Evolutionary conservation across 2,329 filamentous ascomycete species (phyloP).

Genomic region (Calonectria montana): DNA sequence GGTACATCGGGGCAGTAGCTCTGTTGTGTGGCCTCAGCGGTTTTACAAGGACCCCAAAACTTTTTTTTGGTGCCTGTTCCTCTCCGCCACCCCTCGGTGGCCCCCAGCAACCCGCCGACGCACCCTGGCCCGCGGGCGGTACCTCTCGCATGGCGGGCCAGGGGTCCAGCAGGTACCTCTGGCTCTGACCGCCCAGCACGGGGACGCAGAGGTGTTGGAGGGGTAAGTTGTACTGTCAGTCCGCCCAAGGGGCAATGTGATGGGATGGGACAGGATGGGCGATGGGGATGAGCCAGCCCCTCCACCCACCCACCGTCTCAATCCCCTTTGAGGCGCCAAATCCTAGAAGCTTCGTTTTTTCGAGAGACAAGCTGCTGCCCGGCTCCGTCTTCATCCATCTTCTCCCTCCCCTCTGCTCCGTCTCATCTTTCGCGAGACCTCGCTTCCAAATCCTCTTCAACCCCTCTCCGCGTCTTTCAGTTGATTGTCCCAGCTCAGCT

Average conservation of each 20-base stretch:
- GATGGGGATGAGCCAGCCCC: slow-evolving; percentile 24
- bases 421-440: slow-evolving; percentile 38
- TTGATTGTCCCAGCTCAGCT: slow-evolving; percentile 39
- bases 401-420: slow-evolving; percentile 24
- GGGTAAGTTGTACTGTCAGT: slow-evolving; percentile 5
- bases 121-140: neutral
- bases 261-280: slow-evolving; percentile 3
- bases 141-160: slow-evolving; percentile 8
- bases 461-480: slow-evolving; percentile 27
- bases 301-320: slow-evolving; percentile 38
- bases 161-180: slow-evolving; percentile 18
- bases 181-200: slow-evolving; percentile 16
- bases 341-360: slow-evolving; percentile 46
- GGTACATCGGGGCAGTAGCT: slow-evolving; percentile 29
- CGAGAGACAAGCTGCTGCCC: slow-evolving; percentile 39
- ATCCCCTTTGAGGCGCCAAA: slow-evolving; percentile 40
- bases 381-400: slow-evolving; percentile 34
- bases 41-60: slow-evolving; percentile 30
- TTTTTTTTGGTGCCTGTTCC: slow-evolving; percentile 21
- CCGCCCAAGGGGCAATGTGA: slow-evolving; percentile 11
- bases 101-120: slow-evolving; percentile 9
- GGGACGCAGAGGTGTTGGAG: slow-evolving; percentile 2
- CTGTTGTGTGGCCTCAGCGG: slow-evolving; percentile 34
- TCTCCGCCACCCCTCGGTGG: neutral
- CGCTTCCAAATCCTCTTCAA: slow-evolving; percentile 36